phyloP scores from a whole-genome alignment of 257 asterid species.

The Prunella vulgaris region DNA sequence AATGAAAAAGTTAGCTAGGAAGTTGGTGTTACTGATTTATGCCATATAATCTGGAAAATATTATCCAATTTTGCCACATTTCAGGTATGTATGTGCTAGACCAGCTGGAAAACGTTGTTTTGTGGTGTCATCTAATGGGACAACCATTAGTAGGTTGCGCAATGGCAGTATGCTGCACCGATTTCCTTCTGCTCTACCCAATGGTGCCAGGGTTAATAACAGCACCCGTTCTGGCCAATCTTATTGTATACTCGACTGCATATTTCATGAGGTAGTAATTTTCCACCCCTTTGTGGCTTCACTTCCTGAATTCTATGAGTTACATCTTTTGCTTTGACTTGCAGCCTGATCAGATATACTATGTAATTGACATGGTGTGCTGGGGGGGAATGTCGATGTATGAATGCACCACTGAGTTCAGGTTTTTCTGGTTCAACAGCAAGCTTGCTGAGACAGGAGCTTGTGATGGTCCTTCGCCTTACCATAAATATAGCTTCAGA shows the following conservation, averaged over 20 bases:
- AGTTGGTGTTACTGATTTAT: neutral
- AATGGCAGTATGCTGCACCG: conserved; percentile 81
- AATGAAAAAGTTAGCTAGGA: neutral
- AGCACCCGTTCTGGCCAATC: conserved; percentile 59
- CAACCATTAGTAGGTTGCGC: conserved; percentile 72
- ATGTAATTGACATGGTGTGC: conserved; percentile 84
- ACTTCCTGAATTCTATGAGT: neutral
- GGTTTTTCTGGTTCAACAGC: conserved; percentile 87
- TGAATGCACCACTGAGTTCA: conserved; percentile 90
- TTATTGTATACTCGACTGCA: conserved; percentile 88
- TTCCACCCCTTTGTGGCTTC: neutral
- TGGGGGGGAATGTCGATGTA: conserved; percentile 87
- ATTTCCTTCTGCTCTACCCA: conserved; percentile 90
- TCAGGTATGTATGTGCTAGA: conserved; percentile 83
- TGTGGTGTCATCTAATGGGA: conserved; percentile 85
- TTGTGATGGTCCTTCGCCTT: conserved; percentile 62
- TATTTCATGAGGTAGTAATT: conserved; percentile 80
- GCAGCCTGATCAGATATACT: conserved; percentile 83
- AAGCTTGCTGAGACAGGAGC: conserved; percentile 81
- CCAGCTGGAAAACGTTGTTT: conserved; percentile 94
- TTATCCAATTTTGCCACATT: conserved; percentile 7
- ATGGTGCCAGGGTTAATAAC: conserved; percentile 61
- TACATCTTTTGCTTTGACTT: conserved; percentile 18
- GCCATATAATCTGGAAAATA: conserved; percentile 3
- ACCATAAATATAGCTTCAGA: conserved; percentile 60